Evolutionary conservation across 176 grass and related monocot genomes (phyloP).

Genomic region (maize (Zea mays)): Zm-B73-REFERENCE-NAM-5.0 NC_050100.1:194583001-194583500

Average conservation of each 20-base stretch:
- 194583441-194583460: background rate
- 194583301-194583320: constrained; percentile 22
- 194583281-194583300: background rate
- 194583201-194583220: constrained; percentile 11
- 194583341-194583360: constrained; percentile 14
- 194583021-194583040: background rate
- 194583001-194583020: background rate
- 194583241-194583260: background rate
- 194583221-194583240: constrained; percentile 3
- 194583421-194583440: background rate
- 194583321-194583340: constrained; percentile 24
- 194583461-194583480: background rate
- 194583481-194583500: background rate
- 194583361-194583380: background rate
- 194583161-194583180: constrained; percentile 23
- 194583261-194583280: background rate
- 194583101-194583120: constrained; percentile 49
- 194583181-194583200: constrained; percentile 16
- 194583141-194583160: constrained; percentile 17
- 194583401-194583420: background rate
- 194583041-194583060: constrained; percentile 44
- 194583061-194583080: constrained; percentile 13
- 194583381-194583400: background rate
- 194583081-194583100: constrained; percentile 40
- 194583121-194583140: constrained; percentile 44